Evolutionary conservation across 2,329 filamentous ascomycete genomes (phyloP).

Genomic region (Pezicula rhizophila): DNA sequence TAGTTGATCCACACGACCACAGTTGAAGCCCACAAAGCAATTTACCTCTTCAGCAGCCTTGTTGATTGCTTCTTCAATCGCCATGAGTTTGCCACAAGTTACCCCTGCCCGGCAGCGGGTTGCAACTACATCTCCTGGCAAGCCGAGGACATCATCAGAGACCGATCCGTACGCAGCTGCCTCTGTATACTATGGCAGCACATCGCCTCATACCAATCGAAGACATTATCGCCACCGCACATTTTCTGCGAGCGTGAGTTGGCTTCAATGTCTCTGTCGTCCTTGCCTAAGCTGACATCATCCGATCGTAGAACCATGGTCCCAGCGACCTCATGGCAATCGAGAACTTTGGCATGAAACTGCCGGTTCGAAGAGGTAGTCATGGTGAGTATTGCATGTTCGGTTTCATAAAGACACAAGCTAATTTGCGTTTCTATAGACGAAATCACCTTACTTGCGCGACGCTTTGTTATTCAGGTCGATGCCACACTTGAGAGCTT

Average conservation of each 20-base stretch:
- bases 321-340: constrained; percentile 8
- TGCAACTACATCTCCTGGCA: constrained; percentile 9
- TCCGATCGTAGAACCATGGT: constrained; percentile 16
- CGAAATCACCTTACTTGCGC: constrained; percentile 61
- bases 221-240: constrained; percentile 22
- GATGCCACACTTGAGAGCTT: constrained; percentile 75
- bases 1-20: no score
- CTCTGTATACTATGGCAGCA: constrained; percentile 25
- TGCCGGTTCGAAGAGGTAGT: constrained; percentile 24
- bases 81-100: background rate
- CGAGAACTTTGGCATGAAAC: constrained; percentile 14
- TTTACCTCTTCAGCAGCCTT: no score
- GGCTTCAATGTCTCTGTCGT: background rate
- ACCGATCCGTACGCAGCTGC: constrained; percentile 25
- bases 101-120: background rate
- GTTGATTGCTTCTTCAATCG: no score
- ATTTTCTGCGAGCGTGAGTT: constrained; percentile 23
- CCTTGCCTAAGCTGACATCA: constrained; percentile 4
- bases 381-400: constrained; percentile 21
- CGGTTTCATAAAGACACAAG: background rate
- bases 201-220: constrained; percentile 17
- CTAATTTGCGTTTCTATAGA: constrained; percentile 45
- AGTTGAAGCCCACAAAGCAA: no score
- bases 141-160: constrained; percentile 17
- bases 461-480: constrained; percentile 82